phyloP scores from a whole-genome alignment of 2,329 filamentous ascomycete species.

The Penicillium freii region DNA sequence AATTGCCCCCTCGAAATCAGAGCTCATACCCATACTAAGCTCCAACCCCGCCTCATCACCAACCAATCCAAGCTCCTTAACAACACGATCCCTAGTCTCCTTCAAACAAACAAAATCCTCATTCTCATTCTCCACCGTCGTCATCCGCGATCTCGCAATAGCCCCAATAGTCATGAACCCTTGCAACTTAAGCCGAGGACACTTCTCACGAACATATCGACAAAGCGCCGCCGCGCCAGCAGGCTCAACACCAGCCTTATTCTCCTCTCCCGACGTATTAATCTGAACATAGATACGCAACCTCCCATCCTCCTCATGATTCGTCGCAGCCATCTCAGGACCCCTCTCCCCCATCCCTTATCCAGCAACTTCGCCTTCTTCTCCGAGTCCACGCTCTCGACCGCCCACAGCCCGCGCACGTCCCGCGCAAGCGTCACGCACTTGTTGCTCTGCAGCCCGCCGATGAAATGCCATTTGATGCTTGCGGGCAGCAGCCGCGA shows the following conservation, averaged over 20 bases:
- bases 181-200: constrained; percentile 69
- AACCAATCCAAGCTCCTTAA: constrained; percentile 56
- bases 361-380: constrained; percentile 87
- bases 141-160: constrained; percentile 77
- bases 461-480: constrained; percentile 96
- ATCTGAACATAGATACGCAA: constrained; percentile 86
- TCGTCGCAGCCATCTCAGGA: constrained; percentile 34
- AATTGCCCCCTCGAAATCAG: constrained; percentile 90
- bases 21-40: constrained; percentile 98
- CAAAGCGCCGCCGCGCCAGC: constrained; percentile 63
- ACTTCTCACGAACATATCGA: constrained; percentile 65
- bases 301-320: constrained; percentile 31
- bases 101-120: constrained; percentile 76
- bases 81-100: constrained; percentile 69
- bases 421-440: constrained; percentile 79
- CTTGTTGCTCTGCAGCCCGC: constrained; percentile 89
- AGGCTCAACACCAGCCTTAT: constrained; percentile 79
- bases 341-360: constrained; percentile 63
- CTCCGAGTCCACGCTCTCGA: constrained; percentile 80
- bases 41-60: constrained; percentile 60
- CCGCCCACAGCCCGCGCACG: constrained; percentile 85
- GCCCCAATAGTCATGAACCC: constrained; percentile 98
- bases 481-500: constrained; percentile 68
- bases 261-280: constrained; percentile 86
- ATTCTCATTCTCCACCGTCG: constrained; percentile 75